Base-by-base conservation (phyloP, 1,139 yeast species). In the Sugiyamaella novakii region DNA sequence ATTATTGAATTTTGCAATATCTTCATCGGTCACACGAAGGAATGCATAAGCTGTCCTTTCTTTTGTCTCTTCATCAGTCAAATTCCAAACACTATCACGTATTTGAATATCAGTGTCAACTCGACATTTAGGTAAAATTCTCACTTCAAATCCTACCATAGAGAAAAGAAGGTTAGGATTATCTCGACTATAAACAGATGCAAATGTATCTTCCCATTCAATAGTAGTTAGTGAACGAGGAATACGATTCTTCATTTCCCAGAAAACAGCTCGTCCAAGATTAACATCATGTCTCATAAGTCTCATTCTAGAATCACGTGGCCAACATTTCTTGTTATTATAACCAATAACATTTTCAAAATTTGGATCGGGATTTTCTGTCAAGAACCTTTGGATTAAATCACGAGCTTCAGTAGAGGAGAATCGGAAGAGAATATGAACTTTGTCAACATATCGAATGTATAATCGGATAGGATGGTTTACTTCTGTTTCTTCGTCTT, bases 141-240 rank as follows among this genome's bases (percentile, higher is more conserved):
- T 74, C 1, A 92, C 84, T 62, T 94, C 98, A 71, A 94, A 94
- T 0, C 98, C 98, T 67, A 94, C 84, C 94, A 94, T 87, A 1
- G 92, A 78, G 61, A 92, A 89, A 37, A 92, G 70, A 52, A 92
- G 64, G 58, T 92, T 94, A 10, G 97, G 91, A 62, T 94, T 94
- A 54, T 91, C 96, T 49, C 78, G 78, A 7, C 96, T 87, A 66
- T 91, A 92, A 1, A 94, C 96, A 0, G 96, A 87, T 0, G 88
- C 89, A 61, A 82, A 78, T 0, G 96, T 76, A 45, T 83, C 84
- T 37, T 81, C 86, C 98, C 98, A 92, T 48, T 79, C 79, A 21
- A 91, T 73, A 0, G 83, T 71, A 0, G 91, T 81, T 11, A 92
- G 66, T 0, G 96, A 83, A 4, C 77, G 65, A 0, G 98, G 98